Conservation (phyloP, 176 grass and related monocot genomes). For the Cenchrus americanus region DNA sequence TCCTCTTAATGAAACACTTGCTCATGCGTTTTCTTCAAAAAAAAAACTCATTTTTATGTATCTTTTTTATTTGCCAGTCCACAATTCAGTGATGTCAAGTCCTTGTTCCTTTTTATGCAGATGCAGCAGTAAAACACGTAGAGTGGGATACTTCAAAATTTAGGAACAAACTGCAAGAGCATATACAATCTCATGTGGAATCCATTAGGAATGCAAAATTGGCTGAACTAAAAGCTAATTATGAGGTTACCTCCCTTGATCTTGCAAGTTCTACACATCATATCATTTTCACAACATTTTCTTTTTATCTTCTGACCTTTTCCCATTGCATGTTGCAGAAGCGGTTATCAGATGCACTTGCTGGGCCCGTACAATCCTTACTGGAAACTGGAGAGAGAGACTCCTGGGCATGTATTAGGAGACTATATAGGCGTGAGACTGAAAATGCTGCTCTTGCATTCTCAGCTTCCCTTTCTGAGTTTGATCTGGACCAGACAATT, state of each 20-base stretch:
- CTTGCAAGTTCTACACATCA: background rate
- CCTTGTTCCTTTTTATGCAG: constrained; percentile 44
- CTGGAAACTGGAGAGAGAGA: constrained; percentile 63
- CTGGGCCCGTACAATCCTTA: constrained; percentile 70
- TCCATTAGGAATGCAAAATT: constrained; percentile 57
- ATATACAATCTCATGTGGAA: constrained; percentile 64
- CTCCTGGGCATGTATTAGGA: constrained; percentile 75
- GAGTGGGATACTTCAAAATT: constrained; percentile 68
- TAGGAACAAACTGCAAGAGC: constrained; percentile 62
- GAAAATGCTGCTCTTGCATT: constrained; percentile 58
- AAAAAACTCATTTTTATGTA: background rate
- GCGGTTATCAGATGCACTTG: constrained; percentile 61
- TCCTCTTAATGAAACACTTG: background rate
- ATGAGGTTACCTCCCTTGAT: constrained; percentile 60
- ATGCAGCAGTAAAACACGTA: constrained; percentile 54
- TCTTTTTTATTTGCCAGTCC: background rate
- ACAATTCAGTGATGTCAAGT: background rate
- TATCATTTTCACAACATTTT: background rate
- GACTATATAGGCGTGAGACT: constrained; percentile 59
- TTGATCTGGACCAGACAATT: constrained; percentile 69
- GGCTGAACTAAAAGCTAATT: constrained; percentile 63
- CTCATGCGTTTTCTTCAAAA: no score
- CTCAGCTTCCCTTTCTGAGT: constrained; percentile 62
- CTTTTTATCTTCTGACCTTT: constrained; percentile 29
- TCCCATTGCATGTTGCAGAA: constrained; percentile 51